These are phyloP conservation scores for Pseudogymnoascus sp. DNA, from an alignment of 2,329 filamentous ascomycete species.

Conservation along the genomic window DNA sequence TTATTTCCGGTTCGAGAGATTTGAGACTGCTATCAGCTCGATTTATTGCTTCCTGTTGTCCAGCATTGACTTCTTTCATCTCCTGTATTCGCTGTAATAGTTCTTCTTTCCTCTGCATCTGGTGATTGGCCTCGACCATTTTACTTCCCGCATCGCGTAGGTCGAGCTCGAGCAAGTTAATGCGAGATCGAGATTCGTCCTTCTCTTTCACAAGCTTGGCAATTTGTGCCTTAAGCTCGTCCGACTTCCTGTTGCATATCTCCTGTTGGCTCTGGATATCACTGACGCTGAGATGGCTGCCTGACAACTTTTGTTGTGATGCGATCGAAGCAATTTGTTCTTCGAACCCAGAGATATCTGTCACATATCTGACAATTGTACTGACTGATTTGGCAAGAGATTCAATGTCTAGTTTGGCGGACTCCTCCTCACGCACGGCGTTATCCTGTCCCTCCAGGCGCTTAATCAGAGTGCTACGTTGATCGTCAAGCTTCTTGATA, in stretches of 20 bases:
- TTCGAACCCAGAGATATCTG: constrained; percentile 66
- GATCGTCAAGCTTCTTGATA: constrained; percentile 52
- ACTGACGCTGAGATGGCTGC: constrained; percentile 60
- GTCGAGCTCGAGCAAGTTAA: constrained; percentile 69
- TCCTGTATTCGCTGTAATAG: constrained; percentile 67
- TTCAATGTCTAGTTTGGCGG: constrained; percentile 65
- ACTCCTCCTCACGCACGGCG: constrained; percentile 56
- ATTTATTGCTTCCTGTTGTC: constrained; percentile 65
- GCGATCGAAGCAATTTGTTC: constrained; percentile 68
- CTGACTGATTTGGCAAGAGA: constrained; percentile 68
- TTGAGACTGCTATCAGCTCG: constrained; percentile 67
- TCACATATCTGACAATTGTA: constrained; percentile 65
- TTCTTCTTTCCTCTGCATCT: constrained; percentile 74
- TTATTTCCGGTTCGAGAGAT: constrained; percentile 66
- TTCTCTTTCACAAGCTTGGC: constrained; percentile 61
- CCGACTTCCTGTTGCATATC: constrained; percentile 59
- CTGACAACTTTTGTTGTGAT: constrained; percentile 65
- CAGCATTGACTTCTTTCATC: constrained; percentile 59
- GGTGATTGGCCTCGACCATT: constrained; percentile 61
- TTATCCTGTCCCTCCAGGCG: constrained; percentile 63
- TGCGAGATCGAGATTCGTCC: constrained; percentile 62
- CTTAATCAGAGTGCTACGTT: constrained; percentile 53
- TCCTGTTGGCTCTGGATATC: constrained; percentile 77
- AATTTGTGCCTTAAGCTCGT: constrained; percentile 56
- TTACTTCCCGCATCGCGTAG: constrained; percentile 68